Evolutionary conservation across 306 rosid species (phyloP).

Genomic region (Trifolium repens): DNA sequence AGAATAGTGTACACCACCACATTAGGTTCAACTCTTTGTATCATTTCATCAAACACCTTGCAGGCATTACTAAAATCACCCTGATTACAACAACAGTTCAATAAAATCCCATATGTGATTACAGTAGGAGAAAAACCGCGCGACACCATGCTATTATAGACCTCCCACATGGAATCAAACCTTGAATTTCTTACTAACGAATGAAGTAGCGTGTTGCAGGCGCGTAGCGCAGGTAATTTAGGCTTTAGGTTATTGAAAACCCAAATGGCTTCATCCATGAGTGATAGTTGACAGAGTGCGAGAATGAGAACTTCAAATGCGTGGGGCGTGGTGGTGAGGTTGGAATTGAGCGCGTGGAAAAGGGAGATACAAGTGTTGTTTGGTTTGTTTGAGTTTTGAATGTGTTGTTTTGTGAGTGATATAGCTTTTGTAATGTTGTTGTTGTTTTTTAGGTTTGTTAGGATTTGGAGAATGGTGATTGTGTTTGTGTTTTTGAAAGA

Average conservation of each 20-base stretch:
- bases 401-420: constrained; percentile 55
- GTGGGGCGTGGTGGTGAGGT: constrained; percentile 41
- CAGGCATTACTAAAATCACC: constrained; percentile 49
- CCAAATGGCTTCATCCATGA: constrained; percentile 65
- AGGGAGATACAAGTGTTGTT: constrained; percentile 39
- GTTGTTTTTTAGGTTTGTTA: constrained; percentile 52
- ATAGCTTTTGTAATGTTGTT: constrained; percentile 48
- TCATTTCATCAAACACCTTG: constrained; percentile 67
- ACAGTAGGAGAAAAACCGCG: constrained; percentile 58
- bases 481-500: constrained; percentile 46
- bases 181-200: constrained; percentile 43
- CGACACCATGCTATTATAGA: constrained; percentile 53
- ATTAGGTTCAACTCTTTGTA: constrained; percentile 48
- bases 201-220: constrained; percentile 69
- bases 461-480: constrained; percentile 48
- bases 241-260: constrained; percentile 40
- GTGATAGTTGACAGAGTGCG: constrained; percentile 51
- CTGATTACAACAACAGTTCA: constrained; percentile 50
- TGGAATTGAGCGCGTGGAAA: constrained; percentile 50
- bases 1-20: constrained; percentile 64
- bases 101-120: constrained; percentile 63
- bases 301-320: constrained; percentile 54
- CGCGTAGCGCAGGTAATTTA: constrained; percentile 48
- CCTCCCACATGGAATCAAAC: constrained; percentile 56
- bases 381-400: constrained; percentile 52